Conservation (phyloP, 2,329 filamentous ascomycete species). For the Tolypocladium tundrense region DNA sequence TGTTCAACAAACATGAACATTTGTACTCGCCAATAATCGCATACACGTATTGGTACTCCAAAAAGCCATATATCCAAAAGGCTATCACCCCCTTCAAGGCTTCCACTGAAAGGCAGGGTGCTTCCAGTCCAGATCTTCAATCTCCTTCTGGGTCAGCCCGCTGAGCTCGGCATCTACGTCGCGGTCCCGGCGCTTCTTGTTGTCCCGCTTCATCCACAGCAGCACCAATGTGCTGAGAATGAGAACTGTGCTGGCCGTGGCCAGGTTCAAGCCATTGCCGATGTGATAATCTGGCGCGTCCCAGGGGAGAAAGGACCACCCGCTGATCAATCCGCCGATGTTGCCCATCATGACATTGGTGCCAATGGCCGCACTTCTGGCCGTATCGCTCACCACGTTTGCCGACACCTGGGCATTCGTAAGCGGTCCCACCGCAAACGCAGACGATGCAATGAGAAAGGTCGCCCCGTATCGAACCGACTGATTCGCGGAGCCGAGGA, state of each 20-base stretch:
- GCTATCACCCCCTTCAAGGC: slow-evolving; percentile 8
- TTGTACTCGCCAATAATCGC: too few species aligned
- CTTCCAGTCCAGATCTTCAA: slow-evolving; percentile 54
- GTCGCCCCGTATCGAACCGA: slow-evolving; percentile 57
- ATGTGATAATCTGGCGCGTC: slow-evolving; percentile 59
- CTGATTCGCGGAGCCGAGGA: slow-evolving; percentile 43
- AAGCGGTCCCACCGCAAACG: slow-evolving; percentile 54
- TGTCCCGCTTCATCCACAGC: slow-evolving; percentile 53
- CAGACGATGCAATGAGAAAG: slow-evolving; percentile 56
- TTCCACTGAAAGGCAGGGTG: slow-evolving; percentile 56
- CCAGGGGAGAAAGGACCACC: slow-evolving; percentile 53
- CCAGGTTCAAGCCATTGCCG: slow-evolving; percentile 62
- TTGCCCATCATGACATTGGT: slow-evolving; percentile 63
- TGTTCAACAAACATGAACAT: too few species aligned
- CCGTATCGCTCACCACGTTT: slow-evolving; percentile 63
- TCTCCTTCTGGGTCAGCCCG: slow-evolving; percentile 39
- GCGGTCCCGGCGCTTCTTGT: slow-evolving; percentile 27
- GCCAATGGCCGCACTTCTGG: slow-evolving; percentile 55
- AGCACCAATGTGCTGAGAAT: slow-evolving; percentile 36
- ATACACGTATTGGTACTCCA: not conserved
- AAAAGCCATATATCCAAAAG: not conserved
- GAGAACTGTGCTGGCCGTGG: slow-evolving; percentile 40
- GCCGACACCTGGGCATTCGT: slow-evolving; percentile 58
- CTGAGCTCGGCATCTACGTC: slow-evolving; percentile 34
- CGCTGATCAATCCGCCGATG: slow-evolving; percentile 56